Base-by-base conservation (phyloP, 805 yeast genomes). In the Yamadazyma phyllophila region DNA sequence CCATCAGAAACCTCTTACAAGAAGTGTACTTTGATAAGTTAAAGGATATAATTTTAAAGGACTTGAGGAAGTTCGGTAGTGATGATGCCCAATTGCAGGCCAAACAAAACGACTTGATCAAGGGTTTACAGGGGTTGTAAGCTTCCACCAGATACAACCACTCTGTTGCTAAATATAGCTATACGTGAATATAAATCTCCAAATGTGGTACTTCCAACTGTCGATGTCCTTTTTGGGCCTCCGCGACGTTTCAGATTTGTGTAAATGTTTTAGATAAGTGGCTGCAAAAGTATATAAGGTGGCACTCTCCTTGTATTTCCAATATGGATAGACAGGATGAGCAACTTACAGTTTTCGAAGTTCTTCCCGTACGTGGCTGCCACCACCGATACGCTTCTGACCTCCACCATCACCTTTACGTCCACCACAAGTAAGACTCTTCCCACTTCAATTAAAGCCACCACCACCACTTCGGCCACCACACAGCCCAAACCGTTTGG, bases 1-100 rank as follows among this genome's bases (percentile, higher is more conserved):
- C 85, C 61, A 72, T 92, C 69, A 80, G 99, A 65, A 88, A 87
- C 56, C 72, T 87, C 71, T 74, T 92, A 52, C 96, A 92, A 63
- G 96, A 89, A 52, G 97, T 92, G 24, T 92, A 92, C 63, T 92
- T 92, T 61, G 97, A 96, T 57, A 92, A 92, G 71, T 88, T 96
- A 14, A 82, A 88, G 59, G 97, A 92, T 60, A 84, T 94, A 41
- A 73, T 91, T 54, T 62, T 70, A 57, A 71, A 68, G 52, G 77
- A 71, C 52, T 63, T 71, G 53, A 55, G 77, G 44, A 61, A 69
- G 14, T 55, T 68, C 16, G 73, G 73, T 11, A 37, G 40, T 39
- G 71, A 67, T 49, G 52, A 58, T 14, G 62, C 54, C 9, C 60
- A 66, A 50, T 61, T 59, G 36, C 56, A 51, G 31, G 73, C 67